Percentiles rank a stretch among this genome's conserved stretches.
Conservation (phyloP, 345 rosid genomes). For the Populus simonii region DNA sequence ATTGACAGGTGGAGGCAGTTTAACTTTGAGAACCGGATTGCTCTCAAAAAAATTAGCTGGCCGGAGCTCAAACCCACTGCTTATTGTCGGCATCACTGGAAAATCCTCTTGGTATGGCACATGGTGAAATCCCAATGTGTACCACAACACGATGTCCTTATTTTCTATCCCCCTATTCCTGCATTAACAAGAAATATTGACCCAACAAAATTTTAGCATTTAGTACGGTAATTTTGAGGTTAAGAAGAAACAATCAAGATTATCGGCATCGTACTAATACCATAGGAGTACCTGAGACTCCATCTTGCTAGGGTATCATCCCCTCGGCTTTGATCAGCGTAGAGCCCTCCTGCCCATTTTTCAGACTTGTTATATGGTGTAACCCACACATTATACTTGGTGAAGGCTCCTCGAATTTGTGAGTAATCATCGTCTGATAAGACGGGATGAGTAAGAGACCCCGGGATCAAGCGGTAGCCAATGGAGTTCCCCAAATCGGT, state of each 20-base stretch:
- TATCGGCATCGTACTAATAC: too few species aligned
- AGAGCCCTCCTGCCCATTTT: slow-evolving; percentile 43
- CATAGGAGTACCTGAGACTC: slow-evolving; percentile 26
- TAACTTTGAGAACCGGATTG: slow-evolving; percentile 28
- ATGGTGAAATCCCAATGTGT: slow-evolving; percentile 46
- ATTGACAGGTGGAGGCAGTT: background rate
- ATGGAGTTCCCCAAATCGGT: slow-evolving; percentile 41
- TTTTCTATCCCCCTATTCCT: slow-evolving; percentile 48
- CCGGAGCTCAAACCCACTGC: slow-evolving; percentile 29
- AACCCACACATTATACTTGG: slow-evolving; percentile 51
- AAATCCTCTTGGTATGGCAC: slow-evolving; percentile 55
- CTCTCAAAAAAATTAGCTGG: slow-evolving; percentile 28
- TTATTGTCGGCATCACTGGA: slow-evolving; percentile 46
- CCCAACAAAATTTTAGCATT: background rate
- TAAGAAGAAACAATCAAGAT: too few species aligned
- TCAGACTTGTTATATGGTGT: slow-evolving; percentile 52
- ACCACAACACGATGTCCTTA: slow-evolving; percentile 51
- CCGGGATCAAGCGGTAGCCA: slow-evolving; percentile 44
- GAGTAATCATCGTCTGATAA: slow-evolving; percentile 34
- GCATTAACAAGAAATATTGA: background rate
- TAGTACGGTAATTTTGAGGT: too few species aligned
- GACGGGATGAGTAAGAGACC: slow-evolving; percentile 19
- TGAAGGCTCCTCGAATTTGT: slow-evolving; percentile 43
- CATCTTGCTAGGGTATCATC: slow-evolving; percentile 44
- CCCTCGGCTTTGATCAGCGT: slow-evolving; percentile 43